phyloP scores from a whole-genome alignment of 257 asterid genomes.

The Craterostigma plantagineum region DNA sequence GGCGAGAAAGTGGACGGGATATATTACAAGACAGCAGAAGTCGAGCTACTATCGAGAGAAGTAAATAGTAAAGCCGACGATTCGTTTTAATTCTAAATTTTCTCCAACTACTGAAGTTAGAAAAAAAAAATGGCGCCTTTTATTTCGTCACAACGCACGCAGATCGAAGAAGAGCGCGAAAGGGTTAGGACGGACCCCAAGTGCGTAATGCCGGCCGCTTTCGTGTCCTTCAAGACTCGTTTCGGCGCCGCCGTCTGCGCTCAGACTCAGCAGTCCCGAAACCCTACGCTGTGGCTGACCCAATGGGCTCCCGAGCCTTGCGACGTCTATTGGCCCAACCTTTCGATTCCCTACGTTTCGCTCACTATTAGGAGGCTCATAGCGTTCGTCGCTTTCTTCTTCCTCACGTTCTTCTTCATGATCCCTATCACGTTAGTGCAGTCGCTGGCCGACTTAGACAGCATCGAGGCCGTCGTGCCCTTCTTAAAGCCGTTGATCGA shows the following conservation, averaged over 20 bases:
- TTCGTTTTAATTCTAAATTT: no score
- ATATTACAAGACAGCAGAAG: conserved; percentile 56
- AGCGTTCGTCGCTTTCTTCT: conserved; percentile 58
- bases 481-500: conserved; percentile 50
- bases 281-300: conserved; percentile 86
- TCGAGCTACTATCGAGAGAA: conserved; percentile 52
- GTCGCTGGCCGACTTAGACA: conserved; percentile 71
- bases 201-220: conserved; percentile 67
- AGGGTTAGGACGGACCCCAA: conserved; percentile 41
- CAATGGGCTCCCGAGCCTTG: conserved; percentile 95
- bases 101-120: no score
- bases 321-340: conserved; percentile 68
- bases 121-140: not conserved
- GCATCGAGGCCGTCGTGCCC: conserved; percentile 45
- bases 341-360: conserved; percentile 84
- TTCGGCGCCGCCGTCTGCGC: conserved; percentile 97
- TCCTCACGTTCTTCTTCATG: conserved; percentile 80
- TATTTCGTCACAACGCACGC: no score
- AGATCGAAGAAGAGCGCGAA: conserved; percentile 59
- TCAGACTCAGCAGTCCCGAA: conserved; percentile 74
- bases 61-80: conserved; percentile 8
- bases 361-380: conserved; percentile 63
- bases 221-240: conserved; percentile 79
- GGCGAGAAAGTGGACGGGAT: conserved; percentile 79
- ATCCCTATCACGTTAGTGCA: conserved; percentile 78